These are phyloP conservation scores for Cutaneotrichosporon mucoides DNA, from an alignment of 1,284 basidiomycete genomes.

Conservation along the genomic window DNA sequence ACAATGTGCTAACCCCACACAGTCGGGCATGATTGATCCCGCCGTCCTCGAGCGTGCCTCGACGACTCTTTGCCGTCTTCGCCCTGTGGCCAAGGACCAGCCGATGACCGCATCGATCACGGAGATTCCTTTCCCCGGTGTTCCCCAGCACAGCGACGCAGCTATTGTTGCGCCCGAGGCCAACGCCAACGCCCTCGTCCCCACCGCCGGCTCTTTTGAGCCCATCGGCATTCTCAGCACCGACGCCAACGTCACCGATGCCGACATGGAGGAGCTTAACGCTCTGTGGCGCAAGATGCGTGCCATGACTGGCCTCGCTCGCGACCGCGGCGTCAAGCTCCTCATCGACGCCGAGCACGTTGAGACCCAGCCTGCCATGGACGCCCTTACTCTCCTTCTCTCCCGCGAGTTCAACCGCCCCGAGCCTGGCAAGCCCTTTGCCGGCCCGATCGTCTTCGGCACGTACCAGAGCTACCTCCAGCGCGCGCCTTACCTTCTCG, in stretches of 20 bases:
- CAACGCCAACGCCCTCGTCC: constrained; percentile 4
- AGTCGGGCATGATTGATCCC: constrained; percentile 49
- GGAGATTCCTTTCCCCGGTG: constrained; percentile 62
- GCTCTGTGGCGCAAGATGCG: constrained; percentile 61
- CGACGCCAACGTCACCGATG: constrained; percentile 40
- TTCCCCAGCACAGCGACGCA: constrained; percentile 46
- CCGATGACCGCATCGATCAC: not conserved
- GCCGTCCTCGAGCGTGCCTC: constrained; percentile 46
- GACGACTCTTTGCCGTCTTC: constrained; percentile 45
- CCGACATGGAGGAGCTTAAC: constrained; percentile 60
- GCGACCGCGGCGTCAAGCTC: constrained; percentile 53
- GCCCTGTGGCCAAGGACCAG: constrained; percentile 23
- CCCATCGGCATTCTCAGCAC: constrained; percentile 28
- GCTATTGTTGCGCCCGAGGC: constrained; percentile 28
- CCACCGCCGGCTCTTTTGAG: constrained; percentile 26
- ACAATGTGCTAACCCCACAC: not conserved
- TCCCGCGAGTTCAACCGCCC: constrained; percentile 69
- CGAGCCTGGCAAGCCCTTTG: constrained; percentile 19
- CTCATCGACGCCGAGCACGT: constrained; percentile 76
- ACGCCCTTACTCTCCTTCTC: constrained; percentile 69
- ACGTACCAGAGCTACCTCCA: constrained; percentile 83
- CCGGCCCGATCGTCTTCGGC: constrained; percentile 49
- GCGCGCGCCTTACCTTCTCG: constrained; percentile 60
- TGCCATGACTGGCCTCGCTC: constrained; percentile 60
- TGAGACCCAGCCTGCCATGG: constrained; percentile 78